phyloP scores from a whole-genome alignment of 257 asterid species.

The Scutellaria minor region DNA sequence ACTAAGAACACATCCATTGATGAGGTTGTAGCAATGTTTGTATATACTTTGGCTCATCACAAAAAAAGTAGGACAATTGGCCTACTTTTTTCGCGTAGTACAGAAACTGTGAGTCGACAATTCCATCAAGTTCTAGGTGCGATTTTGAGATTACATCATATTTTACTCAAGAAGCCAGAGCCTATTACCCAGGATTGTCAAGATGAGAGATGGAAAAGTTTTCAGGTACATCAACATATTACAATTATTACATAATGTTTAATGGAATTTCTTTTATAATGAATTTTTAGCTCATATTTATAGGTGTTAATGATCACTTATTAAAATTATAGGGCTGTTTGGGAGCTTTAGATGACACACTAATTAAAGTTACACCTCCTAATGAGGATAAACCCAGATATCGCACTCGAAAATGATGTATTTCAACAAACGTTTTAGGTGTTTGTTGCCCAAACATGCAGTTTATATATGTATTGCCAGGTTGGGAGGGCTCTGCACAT shows the following conservation, averaged over 20 bases:
- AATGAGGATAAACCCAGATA: not conserved
- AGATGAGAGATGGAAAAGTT: no score
- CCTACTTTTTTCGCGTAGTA: not conserved
- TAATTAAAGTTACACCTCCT: not conserved
- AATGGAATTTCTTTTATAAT: no score
- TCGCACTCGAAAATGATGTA: not conserved
- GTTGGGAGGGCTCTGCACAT: conserved; percentile 1
- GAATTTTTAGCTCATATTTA: no score
- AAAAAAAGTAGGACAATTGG: conserved; percentile 13
- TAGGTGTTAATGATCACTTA: no score
- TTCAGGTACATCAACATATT: no score
- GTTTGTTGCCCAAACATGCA: no score
- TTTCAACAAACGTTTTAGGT: not conserved
- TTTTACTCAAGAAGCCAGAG: no score
- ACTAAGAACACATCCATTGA: not conserved
- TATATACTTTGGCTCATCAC: conserved; percentile 5
- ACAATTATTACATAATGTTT: no score
- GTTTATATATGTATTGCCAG: no score
- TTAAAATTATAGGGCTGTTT: not conserved
- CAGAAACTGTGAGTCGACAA: conserved; percentile 9
- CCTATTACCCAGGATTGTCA: no score
- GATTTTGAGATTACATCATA: not conserved
- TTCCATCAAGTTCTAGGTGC: not conserved
- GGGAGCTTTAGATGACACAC: not conserved
- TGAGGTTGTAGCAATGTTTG: not conserved